Conservation (phyloP, 2,329 filamentous ascomycete genomes). For the Diaporthe australafricana region DNA sequence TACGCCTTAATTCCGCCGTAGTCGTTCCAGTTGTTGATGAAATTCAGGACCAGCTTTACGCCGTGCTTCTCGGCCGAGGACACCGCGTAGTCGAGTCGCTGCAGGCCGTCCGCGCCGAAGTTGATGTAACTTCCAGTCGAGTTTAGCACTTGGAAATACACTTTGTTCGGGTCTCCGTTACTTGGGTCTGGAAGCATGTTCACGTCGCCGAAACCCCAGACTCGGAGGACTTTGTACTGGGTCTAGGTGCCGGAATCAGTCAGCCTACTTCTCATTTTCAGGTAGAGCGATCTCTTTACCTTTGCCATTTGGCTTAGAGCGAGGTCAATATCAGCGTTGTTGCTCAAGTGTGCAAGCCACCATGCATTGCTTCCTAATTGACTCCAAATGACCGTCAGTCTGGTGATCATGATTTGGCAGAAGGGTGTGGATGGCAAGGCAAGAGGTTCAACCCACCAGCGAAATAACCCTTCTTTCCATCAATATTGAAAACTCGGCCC, state of each 20-base stretch:
- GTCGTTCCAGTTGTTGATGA: slow-evolving; percentile 78
- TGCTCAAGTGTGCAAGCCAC: slow-evolving; percentile 49
- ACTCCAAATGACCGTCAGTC: too few species aligned
- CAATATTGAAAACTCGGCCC: slow-evolving; percentile 32
- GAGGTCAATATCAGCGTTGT: slow-evolving; percentile 66
- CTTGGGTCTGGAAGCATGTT: slow-evolving; percentile 49
- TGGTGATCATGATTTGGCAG: neutral
- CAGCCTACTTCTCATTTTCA: neutral
- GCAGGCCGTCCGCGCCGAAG: slow-evolving; percentile 70
- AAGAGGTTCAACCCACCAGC: slow-evolving; percentile 15
- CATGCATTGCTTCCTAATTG: slow-evolving; percentile 33
- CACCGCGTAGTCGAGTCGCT: slow-evolving; percentile 74
- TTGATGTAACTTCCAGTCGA: slow-evolving; percentile 68
- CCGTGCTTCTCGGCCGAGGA: slow-evolving; percentile 67
- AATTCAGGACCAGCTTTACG: slow-evolving; percentile 73
- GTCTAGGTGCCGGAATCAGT: slow-evolving; percentile 52
- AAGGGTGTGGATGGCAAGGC: neutral
- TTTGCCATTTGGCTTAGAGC: slow-evolving; percentile 38
- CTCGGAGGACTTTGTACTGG: slow-evolving; percentile 67
- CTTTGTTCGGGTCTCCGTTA: slow-evolving; percentile 44
- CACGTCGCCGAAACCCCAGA: slow-evolving; percentile 74
- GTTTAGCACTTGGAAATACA: slow-evolving; percentile 67
- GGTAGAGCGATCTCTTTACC: neutral
- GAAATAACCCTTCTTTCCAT: slow-evolving; percentile 28
- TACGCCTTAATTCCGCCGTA: slow-evolving; percentile 74